Base-by-base conservation (phyloP, 345 rosid genomes). In the Syzygium aqueum region DNA sequence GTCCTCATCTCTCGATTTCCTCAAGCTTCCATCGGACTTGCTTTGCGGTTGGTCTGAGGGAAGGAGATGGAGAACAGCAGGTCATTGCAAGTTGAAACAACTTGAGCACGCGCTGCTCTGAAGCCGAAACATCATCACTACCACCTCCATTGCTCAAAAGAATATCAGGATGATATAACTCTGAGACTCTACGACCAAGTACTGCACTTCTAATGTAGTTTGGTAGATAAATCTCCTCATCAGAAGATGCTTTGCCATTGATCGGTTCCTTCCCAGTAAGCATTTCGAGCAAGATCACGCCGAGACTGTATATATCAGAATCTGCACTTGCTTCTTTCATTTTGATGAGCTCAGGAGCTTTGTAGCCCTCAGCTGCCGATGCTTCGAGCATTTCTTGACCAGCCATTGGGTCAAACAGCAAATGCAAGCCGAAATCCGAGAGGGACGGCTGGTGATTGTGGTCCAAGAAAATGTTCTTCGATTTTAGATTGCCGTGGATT, bases 321-420 rank as follows among this genome's bases (percentile, higher is more conserved):
- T 91, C 96, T 67, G 86, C 91, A 63, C 91, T 94, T 37, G 92
- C 98, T 85, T 97, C 99, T 86, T 91, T 96, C 97, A 97, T 93
- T 88, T 97, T 97, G 89, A 96, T 94, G 23, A 97, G 94, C 93
- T 96, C 98, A 21, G 98, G 98, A 87, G 99, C 97, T 91, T 94
- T 97, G 88, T 97, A 96, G 23, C 99, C 99, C 91, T 93, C 93
- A 25, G 93, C 92, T 25, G 95, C 97, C 11, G 91, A 93, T 54
- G 92, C 90, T 86, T 97, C 98, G 2, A 95, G 97, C 94, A 96
- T 93, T 90, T 95, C 97, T 88, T 95, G 98, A 43, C 92, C 96
- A 65, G 97, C 90, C 11, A 92, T 53, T 6, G 91, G 91, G 85
- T 95, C 95, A 90, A 97, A 87, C 51, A 96, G 94, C 53, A 95